Base-by-base conservation (phyloP, 2,329 filamentous ascomycete genomes). In the Ampelomyces quisqualis region DNA sequence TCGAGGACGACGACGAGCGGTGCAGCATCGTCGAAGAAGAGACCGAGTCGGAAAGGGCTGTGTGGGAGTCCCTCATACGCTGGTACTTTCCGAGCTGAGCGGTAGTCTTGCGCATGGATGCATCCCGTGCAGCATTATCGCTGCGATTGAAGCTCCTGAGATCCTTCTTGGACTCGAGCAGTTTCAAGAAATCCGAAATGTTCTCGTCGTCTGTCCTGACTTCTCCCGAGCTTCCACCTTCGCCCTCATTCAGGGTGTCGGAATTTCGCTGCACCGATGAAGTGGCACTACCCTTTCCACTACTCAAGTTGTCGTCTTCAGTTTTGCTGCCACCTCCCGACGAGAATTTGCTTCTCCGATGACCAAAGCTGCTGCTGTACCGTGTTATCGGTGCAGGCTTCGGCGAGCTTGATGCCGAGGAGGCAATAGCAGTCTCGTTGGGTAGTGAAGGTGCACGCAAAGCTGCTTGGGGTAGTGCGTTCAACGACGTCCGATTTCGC, bases 321-420 rank as follows among this genome's bases (percentile, higher is more conserved):
- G 73, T 75, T 49, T 78, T 84, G 60, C 84, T 88, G 14, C 80
- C 77, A 14, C 86, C 85, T 21, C 86, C 85, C 41, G 86, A 86
- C 0, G 90, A 94, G 17, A 84, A 81, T 30, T 90, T 81, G 19
- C 81, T 85, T 39, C 88, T 82, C 31, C 93, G 82, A 64, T 95
- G 89, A 5, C 85, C 87, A 60, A 98, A 98, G 60, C 90, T 95
- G 68, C 91, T 97, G 67, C 89, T 95, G 64, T 94, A 97, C 32
- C 88, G 83, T 45, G 83, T 84, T n/a, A 87, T 82, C 0, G 85
- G 82, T 7, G 82, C 77, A 4, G 88, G 88, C 47, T 86, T 86
- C 2, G 91, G 90, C 6, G 90, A 95, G 40, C 85, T 82, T 5
- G 85, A 82, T 40, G 80, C 73, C 6, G 88, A 83, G 23, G 81